Conservation (phyloP, 306 rosid species). For the Myrica gale region DNA sequence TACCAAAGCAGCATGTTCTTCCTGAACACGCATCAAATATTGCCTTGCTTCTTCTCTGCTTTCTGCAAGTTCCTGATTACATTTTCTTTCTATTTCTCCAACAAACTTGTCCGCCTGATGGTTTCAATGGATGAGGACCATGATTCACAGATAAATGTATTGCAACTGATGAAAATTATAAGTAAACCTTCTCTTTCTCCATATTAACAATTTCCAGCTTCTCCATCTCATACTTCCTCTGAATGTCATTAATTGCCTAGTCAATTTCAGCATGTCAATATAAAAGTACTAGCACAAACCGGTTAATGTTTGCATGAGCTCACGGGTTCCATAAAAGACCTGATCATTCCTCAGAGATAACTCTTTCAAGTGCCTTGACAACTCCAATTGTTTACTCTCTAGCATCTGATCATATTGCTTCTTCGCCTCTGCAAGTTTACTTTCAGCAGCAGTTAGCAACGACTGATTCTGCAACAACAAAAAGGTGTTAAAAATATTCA, state of each 20-base stretch:
- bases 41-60: slow-evolving; percentile 69
- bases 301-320: slow-evolving; percentile 20
- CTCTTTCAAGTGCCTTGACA: slow-evolving; percentile 89
- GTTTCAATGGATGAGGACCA: slow-evolving; percentile 44
- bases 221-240: slow-evolving; percentile 82
- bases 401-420: slow-evolving; percentile 77
- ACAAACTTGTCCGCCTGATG: slow-evolving; percentile 65
- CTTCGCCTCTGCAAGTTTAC: slow-evolving; percentile 65
- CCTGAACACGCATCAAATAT: slow-evolving; percentile 57
- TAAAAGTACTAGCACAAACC: slow-evolving; percentile 23
- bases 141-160: slow-evolving; percentile 15
- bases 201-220: slow-evolving; percentile 63
- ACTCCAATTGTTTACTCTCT: slow-evolving; percentile 69
- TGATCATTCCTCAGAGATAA: slow-evolving; percentile 93
- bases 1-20: slow-evolving; percentile 72
- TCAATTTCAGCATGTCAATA: slow-evolving; percentile 34
- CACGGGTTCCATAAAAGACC: slow-evolving; percentile 46
- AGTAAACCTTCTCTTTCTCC: slow-evolving; percentile 86
- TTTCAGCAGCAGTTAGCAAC: slow-evolving; percentile 58
- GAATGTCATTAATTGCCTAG: slow-evolving; percentile 90
- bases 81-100: slow-evolving; percentile 52
- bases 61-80: slow-evolving; percentile 57
- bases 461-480: slow-evolving; percentile 56
- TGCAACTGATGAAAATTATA: slow-evolving; percentile 29
- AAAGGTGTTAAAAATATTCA: slow-evolving; percentile 19